Percentiles rank a stretch among this genome's conserved stretches.
Conservation (phyloP, 2,329 filamentous ascomycete species). For the Epichloe bromicola region DNA sequence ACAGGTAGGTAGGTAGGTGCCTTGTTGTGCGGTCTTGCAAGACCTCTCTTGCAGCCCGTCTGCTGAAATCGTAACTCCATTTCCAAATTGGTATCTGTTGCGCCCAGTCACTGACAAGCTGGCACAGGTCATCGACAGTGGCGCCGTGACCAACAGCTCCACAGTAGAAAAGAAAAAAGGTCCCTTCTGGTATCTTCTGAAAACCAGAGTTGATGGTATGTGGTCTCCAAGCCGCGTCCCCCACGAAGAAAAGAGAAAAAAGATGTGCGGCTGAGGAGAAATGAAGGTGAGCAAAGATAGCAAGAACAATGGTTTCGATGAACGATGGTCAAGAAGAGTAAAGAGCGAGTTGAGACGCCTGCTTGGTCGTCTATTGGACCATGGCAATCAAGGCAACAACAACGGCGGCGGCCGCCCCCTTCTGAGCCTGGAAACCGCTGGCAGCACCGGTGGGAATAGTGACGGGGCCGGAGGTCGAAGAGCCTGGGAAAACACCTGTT, state of each 20-base stretch:
- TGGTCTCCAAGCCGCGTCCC: background rate
- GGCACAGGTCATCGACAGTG: background rate
- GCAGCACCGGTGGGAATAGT: constrained; percentile 19
- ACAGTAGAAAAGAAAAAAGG: background rate
- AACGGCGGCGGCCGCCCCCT: constrained; percentile 27
- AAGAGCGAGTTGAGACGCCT: background rate
- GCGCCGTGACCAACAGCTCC: background rate
- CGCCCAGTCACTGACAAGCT: background rate
- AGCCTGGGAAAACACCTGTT: background rate
- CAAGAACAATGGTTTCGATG: background rate
- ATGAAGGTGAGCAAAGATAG: background rate
- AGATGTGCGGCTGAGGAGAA: background rate
- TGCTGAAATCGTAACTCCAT: background rate
- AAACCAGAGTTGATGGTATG: background rate
- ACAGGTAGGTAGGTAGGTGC: background rate
- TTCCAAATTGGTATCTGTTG: constrained; percentile 1
- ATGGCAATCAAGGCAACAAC: constrained; percentile 25
- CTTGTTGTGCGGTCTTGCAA: background rate
- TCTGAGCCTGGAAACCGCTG: constrained; percentile 24
- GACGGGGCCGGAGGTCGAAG: constrained; percentile 10
- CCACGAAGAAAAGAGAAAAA: background rate
- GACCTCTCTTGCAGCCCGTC: background rate
- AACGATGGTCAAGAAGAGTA: constrained; percentile 1
- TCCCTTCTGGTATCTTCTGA: background rate
- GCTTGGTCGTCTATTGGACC: constrained; percentile 16